Evolutionary conservation across 176 grass and related monocot species (phyloP).

Genomic region (Echinochloa phyllopogon): DNA sequence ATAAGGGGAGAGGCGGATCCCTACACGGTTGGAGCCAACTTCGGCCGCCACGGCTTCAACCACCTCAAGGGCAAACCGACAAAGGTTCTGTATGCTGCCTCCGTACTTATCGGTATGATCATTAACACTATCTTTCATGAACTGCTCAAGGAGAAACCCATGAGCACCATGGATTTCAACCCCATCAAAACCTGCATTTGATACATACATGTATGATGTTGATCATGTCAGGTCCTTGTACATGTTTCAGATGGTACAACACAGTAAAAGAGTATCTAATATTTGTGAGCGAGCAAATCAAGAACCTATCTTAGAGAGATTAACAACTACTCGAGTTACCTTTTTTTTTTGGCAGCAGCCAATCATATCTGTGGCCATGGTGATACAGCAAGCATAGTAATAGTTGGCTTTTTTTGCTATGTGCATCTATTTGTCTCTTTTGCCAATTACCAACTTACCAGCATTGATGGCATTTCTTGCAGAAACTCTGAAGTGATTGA

Average conservation of each 20-base stretch:
- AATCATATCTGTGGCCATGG: background rate
- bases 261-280: background rate
- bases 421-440: background rate
- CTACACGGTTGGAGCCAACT: constrained; percentile 46
- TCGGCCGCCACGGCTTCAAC: constrained; percentile 41
- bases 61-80: constrained; percentile 60
- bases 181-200: constrained; percentile 59
- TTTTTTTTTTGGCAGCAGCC: background rate
- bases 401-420: background rate
- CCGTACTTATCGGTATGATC: constrained; percentile 57
- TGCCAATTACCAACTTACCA: constrained; percentile 40
- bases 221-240: background rate
- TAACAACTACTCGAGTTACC: background rate
- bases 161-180: constrained; percentile 66
- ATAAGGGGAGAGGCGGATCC: constrained; percentile 61
- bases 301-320: background rate
- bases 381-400: background rate
- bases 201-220: background rate
- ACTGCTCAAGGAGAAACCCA: constrained; percentile 66
- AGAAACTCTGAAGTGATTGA: constrained; percentile 60
- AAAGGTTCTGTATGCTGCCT: constrained; percentile 50
- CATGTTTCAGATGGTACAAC: background rate
- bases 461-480: constrained; percentile 71
- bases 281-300: background rate
- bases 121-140: constrained; percentile 57